Base-by-base conservation (phyloP, 768 basidiomycete species). In the Fomitopsis serialis region DNA sequence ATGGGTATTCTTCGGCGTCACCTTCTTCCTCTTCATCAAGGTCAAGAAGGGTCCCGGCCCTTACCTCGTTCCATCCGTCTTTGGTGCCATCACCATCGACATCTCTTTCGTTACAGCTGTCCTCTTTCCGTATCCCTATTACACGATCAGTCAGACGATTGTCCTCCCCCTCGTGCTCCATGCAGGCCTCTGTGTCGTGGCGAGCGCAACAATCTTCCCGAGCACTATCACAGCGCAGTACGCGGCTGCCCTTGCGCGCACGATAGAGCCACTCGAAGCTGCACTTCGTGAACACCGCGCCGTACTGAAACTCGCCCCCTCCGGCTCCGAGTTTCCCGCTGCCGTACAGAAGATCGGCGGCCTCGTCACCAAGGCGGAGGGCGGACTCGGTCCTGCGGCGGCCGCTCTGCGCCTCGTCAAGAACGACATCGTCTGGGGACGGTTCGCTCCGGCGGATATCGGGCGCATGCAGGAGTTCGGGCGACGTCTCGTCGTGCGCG, bases 91-190 rank as follows among this genome's bases (percentile, higher is more conserved):
- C 36, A 75, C 76, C 53, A 21, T 54, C 84, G 87, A 87, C 58
- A 82, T 86, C n/a, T 67, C 70, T 17, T 59, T 86, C 15, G 82
- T 79, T 0, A 81, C 80, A 0, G 78, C 80, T 0, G 76, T 67
- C 12, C 67, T 90, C 7, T 83, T 78, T 60, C 88, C 88, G 1
- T 89, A 73, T 57, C 80, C 87, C 1, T 78, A 77, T 61, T 90
- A 89, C 64, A 57, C 81, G 73, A 60, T 80, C 17, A 86, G 86
- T 35, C 58, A 69, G 63, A 37, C 64, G 0, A 75, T 88, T 42
- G 58, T 85, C 10, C 37, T 89, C 6, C 87, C 88, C 0, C 57
- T 89, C 5, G 63, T 70, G 0, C 72, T 87, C 49, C 85, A 88
- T 62, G 76, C 78, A 9, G 82, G 74, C 0, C 58, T 89, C 22